Conservation (phyloP, 228 moss, liverwort and hornwort genomes). For the Sphagnum fallax region DNA sequence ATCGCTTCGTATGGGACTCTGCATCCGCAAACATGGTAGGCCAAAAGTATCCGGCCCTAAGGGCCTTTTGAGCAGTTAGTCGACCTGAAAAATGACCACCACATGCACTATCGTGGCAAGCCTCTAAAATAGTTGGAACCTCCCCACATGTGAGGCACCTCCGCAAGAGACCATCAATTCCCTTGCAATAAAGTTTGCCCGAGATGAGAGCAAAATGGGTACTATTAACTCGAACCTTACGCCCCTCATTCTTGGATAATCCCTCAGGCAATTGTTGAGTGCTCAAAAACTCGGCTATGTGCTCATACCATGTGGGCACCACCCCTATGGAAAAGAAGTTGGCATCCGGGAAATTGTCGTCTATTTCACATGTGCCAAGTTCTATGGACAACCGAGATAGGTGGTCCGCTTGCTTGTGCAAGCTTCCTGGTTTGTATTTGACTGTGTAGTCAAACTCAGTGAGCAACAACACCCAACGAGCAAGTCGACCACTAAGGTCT, state of each 20-base stretch:
- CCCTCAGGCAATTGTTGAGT: neutral
- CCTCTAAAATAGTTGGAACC: neutral
- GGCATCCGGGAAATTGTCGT: neutral
- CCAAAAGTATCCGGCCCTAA: neutral
- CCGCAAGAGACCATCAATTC: neutral
- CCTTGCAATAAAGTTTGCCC: neutral
- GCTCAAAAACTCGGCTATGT: neutral
- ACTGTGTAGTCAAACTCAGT: constrained; percentile 7
- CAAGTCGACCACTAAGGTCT: neutral
- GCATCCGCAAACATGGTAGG: neutral
- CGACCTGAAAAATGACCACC: neutral
- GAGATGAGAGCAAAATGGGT: neutral
- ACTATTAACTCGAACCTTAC: neutral
- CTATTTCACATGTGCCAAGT: neutral
- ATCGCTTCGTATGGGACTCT: neutral
- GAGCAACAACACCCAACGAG: constrained; percentile 1
- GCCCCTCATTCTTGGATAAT: neutral
- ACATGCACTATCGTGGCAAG: neutral
- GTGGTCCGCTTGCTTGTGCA: neutral
- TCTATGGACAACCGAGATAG: neutral
- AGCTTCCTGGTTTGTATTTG: neutral
- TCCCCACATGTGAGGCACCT: neutral
- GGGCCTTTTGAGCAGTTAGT: neutral
- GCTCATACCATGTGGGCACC: neutral
- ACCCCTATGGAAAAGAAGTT: neutral